Conservation (phyloP, 495 filamentous ascomycete species). For the Talaromyces adpressus region DNA sequence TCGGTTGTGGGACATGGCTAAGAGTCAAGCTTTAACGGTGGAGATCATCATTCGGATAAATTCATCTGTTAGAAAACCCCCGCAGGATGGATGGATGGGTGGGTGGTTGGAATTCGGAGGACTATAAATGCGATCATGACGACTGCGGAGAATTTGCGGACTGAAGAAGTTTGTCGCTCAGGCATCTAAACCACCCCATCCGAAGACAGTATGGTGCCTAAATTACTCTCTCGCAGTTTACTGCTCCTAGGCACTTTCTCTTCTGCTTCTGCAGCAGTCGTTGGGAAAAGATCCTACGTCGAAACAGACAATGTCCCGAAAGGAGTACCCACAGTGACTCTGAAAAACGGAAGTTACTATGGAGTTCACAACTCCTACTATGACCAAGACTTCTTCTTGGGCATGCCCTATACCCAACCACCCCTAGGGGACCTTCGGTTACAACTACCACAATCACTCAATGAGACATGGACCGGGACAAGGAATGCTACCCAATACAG, state of each 20-base stretch:
- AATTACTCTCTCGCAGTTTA: background rate
- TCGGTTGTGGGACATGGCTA: background rate
- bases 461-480: constrained; percentile 16
- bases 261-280: background rate
- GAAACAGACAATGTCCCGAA: constrained; percentile 1
- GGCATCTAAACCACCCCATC: background rate
- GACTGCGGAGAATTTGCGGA: background rate
- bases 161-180: background rate
- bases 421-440: constrained; percentile 19
- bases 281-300: background rate
- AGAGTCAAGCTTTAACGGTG: constrained; percentile 3
- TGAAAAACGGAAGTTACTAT: constrained; percentile 34
- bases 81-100: background rate
- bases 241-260: background rate
- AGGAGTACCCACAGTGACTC: background rate
- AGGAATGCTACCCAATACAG: constrained; percentile 27
- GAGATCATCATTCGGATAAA: background rate
- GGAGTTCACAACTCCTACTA: constrained; percentile 28
- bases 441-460: constrained; percentile 13
- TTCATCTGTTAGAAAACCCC: background rate
- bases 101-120: background rate
- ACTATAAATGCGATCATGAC: background rate
- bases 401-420: constrained; percentile 41
- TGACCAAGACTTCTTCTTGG: constrained; percentile 39
- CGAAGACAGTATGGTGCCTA: background rate